Conservation (phyloP, 225 moss, liverwort and hornwort genomes). For the Polytrichum commune region DNA sequence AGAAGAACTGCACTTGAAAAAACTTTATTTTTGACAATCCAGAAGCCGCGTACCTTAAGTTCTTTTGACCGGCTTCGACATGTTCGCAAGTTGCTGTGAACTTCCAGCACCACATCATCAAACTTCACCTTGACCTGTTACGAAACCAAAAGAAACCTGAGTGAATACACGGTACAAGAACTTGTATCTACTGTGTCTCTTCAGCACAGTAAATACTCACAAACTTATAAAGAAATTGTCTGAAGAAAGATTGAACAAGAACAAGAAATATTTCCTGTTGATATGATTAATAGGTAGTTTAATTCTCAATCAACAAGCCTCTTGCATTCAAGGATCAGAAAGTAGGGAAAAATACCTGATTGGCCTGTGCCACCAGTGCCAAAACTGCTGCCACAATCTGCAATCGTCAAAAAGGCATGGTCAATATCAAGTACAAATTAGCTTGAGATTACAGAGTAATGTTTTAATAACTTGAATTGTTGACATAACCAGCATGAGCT, state of each 20-base stretch:
- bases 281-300: too few species aligned
- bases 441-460: too few species aligned
- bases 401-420: constrained; percentile 1
- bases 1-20: too few species aligned
- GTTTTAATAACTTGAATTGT: too few species aligned
- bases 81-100: constrained; percentile 66
- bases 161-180: too few species aligned
- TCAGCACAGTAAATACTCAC: too few species aligned
- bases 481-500: too few species aligned
- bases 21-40: too few species aligned
- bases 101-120: constrained; percentile 66
- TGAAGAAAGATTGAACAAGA: too few species aligned
- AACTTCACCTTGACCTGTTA: constrained; percentile 53
- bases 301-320: background rate
- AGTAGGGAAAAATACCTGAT: constrained; percentile 39
- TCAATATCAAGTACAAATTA: background rate
- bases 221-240: too few species aligned
- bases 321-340: background rate
- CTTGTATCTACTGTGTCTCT: too few species aligned
- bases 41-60: constrained; percentile 40
- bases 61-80: constrained; percentile 68
- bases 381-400: constrained; percentile 87
- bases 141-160: background rate
- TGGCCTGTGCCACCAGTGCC: constrained; percentile 63
- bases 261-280: too few species aligned